These are phyloP conservation scores for Populus hybrid DNA, from an alignment of 441 rosid genomes.

Conservation along the genomic window DNA sequence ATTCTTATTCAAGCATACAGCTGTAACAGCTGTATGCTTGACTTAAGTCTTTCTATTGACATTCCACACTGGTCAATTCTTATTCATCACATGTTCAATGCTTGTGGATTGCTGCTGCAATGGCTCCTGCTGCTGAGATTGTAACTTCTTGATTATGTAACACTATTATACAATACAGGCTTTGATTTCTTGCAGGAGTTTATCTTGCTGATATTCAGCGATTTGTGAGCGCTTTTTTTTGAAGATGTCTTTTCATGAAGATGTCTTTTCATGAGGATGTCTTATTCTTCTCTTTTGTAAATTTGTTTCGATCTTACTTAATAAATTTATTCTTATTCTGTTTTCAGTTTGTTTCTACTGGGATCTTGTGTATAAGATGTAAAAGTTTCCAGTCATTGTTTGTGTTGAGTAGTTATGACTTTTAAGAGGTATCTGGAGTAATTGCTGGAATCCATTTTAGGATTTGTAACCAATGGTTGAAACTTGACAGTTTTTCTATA, in stretches of 20 bases:
- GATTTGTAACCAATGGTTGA: background rate
- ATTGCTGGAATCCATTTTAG: background rate
- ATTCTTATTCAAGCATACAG: no score
- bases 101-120: background rate
- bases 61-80: background rate
- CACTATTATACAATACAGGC: background rate
- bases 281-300: background rate
- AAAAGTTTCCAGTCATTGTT: background rate
- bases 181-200: background rate
- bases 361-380: background rate
- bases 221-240: background rate
- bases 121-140: background rate
- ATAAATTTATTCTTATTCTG: background rate
- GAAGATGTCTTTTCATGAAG: background rate
- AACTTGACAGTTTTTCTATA: background rate
- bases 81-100: background rate
- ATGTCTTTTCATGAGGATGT: background rate
- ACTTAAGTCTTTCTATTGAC: no score
- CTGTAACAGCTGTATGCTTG: no score
- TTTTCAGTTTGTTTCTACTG: background rate
- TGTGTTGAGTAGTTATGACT: background rate
- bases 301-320: background rate
- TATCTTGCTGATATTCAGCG: background rate
- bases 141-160: background rate
- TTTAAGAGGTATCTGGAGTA: background rate